Conservation (phyloP, 192 early-diverging fungal species). For the Piromyces finnis region DNA sequence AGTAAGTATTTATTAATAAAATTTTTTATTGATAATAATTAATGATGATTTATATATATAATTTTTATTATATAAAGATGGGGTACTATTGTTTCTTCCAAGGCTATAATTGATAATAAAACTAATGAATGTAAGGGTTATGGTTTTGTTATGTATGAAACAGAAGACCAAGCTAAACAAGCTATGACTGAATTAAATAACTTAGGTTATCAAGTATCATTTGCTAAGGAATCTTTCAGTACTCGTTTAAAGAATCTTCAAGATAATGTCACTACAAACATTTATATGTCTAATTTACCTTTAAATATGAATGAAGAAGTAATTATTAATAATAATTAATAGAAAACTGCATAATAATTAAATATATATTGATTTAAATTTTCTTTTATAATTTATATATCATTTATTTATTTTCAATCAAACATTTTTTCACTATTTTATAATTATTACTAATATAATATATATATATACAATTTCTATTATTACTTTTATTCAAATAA, state of each 20-base stretch:
- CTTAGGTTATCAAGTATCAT: conserved; percentile 47
- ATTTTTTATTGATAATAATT: no score
- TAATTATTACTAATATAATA: no score
- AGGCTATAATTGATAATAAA: conserved; percentile 65
- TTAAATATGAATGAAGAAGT: conserved; percentile 54
- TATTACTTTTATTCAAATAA: background rate
- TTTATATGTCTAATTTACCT: conserved; percentile 74
- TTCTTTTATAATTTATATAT: background rate
- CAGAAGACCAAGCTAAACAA: conserved; percentile 33
- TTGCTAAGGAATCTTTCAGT: conserved; percentile 63
- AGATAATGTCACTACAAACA: conserved; percentile 55
- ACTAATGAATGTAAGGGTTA: conserved; percentile 72
- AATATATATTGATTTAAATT: no score
- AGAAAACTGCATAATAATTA: no score
- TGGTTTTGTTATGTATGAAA: conserved; percentile 74
- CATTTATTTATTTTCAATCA: background rate
- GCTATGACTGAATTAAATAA: conserved; percentile 52
- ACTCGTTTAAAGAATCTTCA: conserved; percentile 49
- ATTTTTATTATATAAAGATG: conserved; percentile 13
- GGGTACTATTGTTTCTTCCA: conserved; percentile 58
- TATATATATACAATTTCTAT: background rate
- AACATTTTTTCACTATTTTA: no score
- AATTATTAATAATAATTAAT: background rate
- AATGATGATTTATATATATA: no score
- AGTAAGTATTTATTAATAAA: background rate